Evolutionary conservation across 2,329 filamentous ascomycete genomes (phyloP), one percentile per base, ranked within the genome.

Genomic region (Penicillium sp.): DNA sequence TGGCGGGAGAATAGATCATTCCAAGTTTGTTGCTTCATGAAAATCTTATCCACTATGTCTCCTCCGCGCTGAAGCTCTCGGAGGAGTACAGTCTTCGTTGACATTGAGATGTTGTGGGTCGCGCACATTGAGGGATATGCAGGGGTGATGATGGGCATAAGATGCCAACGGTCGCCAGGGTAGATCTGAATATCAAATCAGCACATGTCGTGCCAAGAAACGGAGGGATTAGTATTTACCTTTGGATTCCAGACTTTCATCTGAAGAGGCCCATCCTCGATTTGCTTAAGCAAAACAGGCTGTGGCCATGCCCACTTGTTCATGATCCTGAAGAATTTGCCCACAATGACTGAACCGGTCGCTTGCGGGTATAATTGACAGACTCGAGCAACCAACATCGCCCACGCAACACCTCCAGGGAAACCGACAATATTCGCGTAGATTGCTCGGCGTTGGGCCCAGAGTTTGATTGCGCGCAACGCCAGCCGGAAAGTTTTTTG

Each of bases 81-180:
- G 59, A 90, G 83, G 65, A 99, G 91, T 44, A 96, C 84, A 6
- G 82, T 78, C 76, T 91, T 90, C 1, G 91, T 95, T 1, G 92
- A 97, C 58, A 83, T 79, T 3, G 89, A 92, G 54, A 99, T 87
- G 65, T 96, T 97, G 76, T 95, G 94, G 0, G 94, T 97, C 1
- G 94, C 88, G 70, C 94, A 97, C 92, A 96, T 97, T 44, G 91
- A 95, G 2, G 94, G 94, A 69, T 96, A 97, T 1, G 94, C 92
- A 1, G 94, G 94, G 1, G 94, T 99, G 66, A 99, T 97, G 71
- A 99, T 90, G 25, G 94, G 94, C 94, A 99, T 99, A 46, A 96
- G 78, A 71, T 97, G 92, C 60, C 85, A 89, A 39, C 83, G 83
- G 70, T 97, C 94, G 48, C 84, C 82, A 54, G 85, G 84, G 70